Base-by-base conservation (phyloP, 352 stramenopile genomes). In the Globisporangium acanthophoron region DNA sequence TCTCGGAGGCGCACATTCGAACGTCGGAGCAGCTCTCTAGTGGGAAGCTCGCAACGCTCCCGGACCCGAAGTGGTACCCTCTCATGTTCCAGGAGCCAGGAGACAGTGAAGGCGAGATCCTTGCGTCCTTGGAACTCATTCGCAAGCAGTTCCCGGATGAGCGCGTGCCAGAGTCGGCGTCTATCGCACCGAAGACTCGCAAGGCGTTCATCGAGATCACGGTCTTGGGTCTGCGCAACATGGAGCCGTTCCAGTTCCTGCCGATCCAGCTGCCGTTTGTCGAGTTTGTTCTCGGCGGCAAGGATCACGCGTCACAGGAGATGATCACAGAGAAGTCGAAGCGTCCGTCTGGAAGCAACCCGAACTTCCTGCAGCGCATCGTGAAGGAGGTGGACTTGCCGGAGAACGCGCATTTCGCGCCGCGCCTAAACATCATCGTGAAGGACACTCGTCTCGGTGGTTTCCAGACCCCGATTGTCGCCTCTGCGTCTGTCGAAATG, bases 301-400 rank as follows among this genome's bases (percentile, higher is more conserved):
- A 93, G 51, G 73, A 90, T 12, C 78, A 92, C 20, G 77, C 80
- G 0, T 71, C 70, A 8, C 74, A 92, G 37, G 87, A 95, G 57
- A 92, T 94, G 79, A 85, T 92, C 49, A 93, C 87, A 7, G 88
- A 96, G 44, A 85, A 78, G 46, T 96, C 85, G 2, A 93, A 93
- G 56, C 74, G 82, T 29, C 88, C 88, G 31, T 82, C 76, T 0
- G 84, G 79, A 24, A 78, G 61, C 21, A 92, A 97, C 52, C 88
- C 90, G 9, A 97, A 97, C 62, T 97, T 92, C 59, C 61, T 96
- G 16, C 80, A 96, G 58, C 86, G 85, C 39, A 96, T 97, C 48
- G 73, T 96, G 37, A 94, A 96, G 53, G 73, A 86, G 54, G 72
- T 97, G 0, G 70, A 91, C 21, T 54, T 97, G n/a, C 90, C 90